Base-by-base conservation (phyloP, 73 alveolate genomes). In the Paramecium sexaurelia region DNA sequence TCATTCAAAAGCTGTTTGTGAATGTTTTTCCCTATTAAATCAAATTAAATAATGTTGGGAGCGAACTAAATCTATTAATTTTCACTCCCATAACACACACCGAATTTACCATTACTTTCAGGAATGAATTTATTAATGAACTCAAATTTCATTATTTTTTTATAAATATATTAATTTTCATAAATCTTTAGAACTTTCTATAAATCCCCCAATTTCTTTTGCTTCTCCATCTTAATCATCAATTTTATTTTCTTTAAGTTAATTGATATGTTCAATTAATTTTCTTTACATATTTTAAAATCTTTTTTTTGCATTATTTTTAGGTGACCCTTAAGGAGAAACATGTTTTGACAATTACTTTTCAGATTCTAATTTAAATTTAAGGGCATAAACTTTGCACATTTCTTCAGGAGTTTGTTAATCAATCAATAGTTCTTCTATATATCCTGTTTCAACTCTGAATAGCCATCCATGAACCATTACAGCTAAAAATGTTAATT, bases 401-500 rank as follows among this genome's bases (percentile, higher is more conserved):
- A 71, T 71, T 5, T 78, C 90, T 19, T 78, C 73, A 4, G 90
- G 90, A 22, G 55, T 24, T 3, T 40, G n/a, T 29, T 78, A 5
- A 78, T 78, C 90, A 11, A 39, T 45, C 36, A 24, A 39, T 3
- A 78, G 29, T 40, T 78, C 90, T 41, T 78, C 90, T 37, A 78
- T 78, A 78, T 78, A 78, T 22, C 90, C 90, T 13, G 75, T 78
- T 78, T 78, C 90, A 11, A 78, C 90, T 27, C 55, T 78, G 9
- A 78, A 45, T 24, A 78, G 15, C 90, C 90, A 78, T 24, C 90
- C 90, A 78, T 78, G 90, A 13, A 78, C 73, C 68, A 78, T 40
- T 13, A 78, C 73, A 41, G 68, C 90, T 78, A 24, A 7, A 45
- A 45, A 78, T 19, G 15, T 24, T 78, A 41, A 41, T 20, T 11